Evolutionary conservation across 306 rosid genomes (phyloP).

Genomic region (Dicorynia guianensis): DNA sequence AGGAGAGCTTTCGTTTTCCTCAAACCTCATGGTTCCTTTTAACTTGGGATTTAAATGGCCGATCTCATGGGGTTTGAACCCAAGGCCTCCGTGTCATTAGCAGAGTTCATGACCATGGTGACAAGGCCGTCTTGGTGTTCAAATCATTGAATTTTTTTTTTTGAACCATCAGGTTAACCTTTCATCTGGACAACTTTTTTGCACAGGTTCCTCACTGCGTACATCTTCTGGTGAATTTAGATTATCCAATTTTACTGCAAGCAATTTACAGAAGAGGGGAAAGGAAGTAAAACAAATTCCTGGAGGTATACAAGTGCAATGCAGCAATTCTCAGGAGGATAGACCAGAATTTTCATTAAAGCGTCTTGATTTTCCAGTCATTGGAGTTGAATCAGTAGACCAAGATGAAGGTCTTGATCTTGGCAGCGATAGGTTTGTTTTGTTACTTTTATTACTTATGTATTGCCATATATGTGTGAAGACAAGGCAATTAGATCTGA

Average conservation of each 20-base stretch:
- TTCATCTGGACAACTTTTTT: conserved; percentile 4
- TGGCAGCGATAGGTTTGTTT: conserved; percentile 51
- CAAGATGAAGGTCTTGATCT: conserved; percentile 38
- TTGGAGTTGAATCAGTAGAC: conserved; percentile 47
- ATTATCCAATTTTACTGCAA: conserved; percentile 38
- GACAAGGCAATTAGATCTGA: too few species aligned
- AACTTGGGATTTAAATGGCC: too few species aligned
- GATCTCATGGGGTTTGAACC: background rate
- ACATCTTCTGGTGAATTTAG: conserved; percentile 58
- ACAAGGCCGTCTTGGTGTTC: background rate
- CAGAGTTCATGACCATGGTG: background rate
- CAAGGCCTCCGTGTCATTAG: background rate
- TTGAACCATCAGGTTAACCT: background rate
- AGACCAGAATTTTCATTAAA: conserved; percentile 54
- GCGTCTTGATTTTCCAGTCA: conserved; percentile 42
- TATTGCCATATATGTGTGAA: conserved; percentile 6
- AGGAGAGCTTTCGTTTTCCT: too few species aligned
- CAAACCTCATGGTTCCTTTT: too few species aligned
- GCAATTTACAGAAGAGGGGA: conserved; percentile 47
- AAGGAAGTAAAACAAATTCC: conserved; percentile 37
- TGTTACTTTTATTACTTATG: background rate
- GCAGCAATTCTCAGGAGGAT: conserved; percentile 49
- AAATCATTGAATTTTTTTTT: background rate
- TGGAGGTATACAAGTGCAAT: conserved; percentile 45
- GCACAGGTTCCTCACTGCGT: conserved; percentile 51